Conservation (phyloP, 306 rosid genomes). For the Quercus dentata region DNA sequence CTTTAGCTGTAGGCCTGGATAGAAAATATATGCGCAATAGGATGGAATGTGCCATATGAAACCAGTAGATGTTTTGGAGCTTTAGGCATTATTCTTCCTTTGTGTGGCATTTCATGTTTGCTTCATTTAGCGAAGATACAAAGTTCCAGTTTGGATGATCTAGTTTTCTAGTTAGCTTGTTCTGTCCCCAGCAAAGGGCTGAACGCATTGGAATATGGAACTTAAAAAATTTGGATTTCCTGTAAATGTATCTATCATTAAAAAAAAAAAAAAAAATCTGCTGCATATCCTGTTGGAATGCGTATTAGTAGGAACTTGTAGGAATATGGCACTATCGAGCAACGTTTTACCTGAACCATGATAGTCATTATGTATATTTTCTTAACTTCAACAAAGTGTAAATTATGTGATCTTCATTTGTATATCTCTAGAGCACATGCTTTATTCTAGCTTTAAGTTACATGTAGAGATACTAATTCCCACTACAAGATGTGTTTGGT, state of each 20-base stretch:
- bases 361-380: not conserved
- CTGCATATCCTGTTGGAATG: conserved; percentile 18
- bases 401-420: conserved; percentile 5
- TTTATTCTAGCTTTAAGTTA: no score
- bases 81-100: not conserved
- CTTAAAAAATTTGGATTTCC: conserved; percentile 14
- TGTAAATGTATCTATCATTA: not conserved
- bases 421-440: not conserved
- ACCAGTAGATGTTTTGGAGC: not conserved
- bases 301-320: conserved; percentile 18
- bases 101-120: conserved; percentile 24
- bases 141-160: conserved; percentile 11
- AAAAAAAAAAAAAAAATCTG: not conserved
- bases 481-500: no score
- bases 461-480: not conserved
- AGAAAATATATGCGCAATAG: not conserved
- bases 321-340: conserved; percentile 21
- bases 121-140: conserved; percentile 12
- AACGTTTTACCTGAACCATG: not conserved
- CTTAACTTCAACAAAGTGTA: not conserved
- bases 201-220: conserved; percentile 6
- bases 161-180: not conserved
- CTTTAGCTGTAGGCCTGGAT: conserved; percentile 8
- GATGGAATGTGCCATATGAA: not conserved
- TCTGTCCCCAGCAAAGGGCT: conserved; percentile 10